Evolutionary conservation across 805 yeast genomes (phyloP).

Genomic region (Kluyveromyces siamensis): DNA sequence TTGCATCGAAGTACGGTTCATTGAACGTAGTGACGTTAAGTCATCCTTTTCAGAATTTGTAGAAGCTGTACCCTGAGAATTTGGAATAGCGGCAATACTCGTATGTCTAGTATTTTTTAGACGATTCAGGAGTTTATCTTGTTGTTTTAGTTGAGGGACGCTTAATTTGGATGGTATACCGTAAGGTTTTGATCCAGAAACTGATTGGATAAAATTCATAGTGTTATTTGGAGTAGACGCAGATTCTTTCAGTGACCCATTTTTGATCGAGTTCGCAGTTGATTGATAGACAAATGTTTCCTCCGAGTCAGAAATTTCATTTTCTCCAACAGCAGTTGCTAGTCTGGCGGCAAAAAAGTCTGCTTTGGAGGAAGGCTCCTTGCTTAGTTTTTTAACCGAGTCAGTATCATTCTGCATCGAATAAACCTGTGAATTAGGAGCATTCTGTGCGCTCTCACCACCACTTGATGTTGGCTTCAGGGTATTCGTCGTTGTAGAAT

Average conservation of each 20-base stretch:
- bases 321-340: constrained; percentile 91
- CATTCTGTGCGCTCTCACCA: neutral
- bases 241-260: constrained; percentile 4
- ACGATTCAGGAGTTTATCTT: constrained; percentile 16
- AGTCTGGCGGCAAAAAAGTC: constrained; percentile 92
- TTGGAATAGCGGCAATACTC: constrained; percentile 24
- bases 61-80: neutral
- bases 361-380: constrained; percentile 47
- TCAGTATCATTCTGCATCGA: neutral
- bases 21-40: constrained; percentile 13
- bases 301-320: constrained; percentile 77
- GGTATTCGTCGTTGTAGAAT: neutral
- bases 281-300: constrained; percentile 93
- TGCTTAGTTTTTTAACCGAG: constrained; percentile 3
- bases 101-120: constrained; percentile 26
- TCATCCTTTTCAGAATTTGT: constrained; percentile 10
- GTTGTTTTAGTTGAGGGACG: constrained; percentile 23
- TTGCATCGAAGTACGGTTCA: constrained; percentile 8
- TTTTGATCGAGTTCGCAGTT: constrained; percentile 26
- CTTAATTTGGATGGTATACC: constrained; percentile 27
- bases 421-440: neutral
- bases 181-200: constrained; percentile 6
- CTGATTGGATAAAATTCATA: constrained; percentile 7
- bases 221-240: constrained; percentile 15
- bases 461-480: neutral